Conservation (phyloP, 768 basidiomycete genomes). For the Kwoniella dendrophila region DNA sequence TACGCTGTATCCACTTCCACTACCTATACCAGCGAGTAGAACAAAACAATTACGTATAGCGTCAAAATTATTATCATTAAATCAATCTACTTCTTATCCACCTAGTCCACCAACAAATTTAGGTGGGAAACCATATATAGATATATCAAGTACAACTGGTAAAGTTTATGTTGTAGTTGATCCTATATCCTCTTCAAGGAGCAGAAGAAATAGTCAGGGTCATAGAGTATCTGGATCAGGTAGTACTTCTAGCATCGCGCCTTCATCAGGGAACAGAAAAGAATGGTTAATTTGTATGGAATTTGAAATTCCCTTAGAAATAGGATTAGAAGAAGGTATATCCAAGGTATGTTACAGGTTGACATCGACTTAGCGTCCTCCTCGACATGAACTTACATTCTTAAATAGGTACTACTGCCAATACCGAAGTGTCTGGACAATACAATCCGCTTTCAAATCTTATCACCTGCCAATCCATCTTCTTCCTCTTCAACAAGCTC, state of each 20-base stretch:
- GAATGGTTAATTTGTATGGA: constrained; percentile 42
- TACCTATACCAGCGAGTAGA: constrained; percentile 11
- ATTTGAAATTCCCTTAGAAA: constrained; percentile 25
- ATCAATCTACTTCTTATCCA: constrained; percentile 19
- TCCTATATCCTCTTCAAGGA: constrained; percentile 7
- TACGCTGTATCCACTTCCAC: constrained; percentile 28
- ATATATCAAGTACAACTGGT: constrained; percentile 34
- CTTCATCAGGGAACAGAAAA: no score
- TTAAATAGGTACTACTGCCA: constrained; percentile 26
- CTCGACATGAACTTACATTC: background rate
- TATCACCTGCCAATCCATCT: constrained; percentile 5
- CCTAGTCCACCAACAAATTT: constrained; percentile 7
- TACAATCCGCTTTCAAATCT: constrained; percentile 38
- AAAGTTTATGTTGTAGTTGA: constrained; percentile 37
- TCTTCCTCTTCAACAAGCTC: constrained; percentile 16
- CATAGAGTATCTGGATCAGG: background rate
- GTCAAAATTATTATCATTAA: constrained; percentile 24
- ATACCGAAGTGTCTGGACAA: constrained; percentile 46
- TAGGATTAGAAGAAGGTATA: constrained; percentile 13
- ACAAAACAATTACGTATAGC: constrained; percentile 19
- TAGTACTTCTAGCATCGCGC: no score
- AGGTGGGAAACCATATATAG: constrained; percentile 27
- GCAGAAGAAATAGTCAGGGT: constrained; percentile 4
- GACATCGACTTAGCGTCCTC: background rate
- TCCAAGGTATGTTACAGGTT: constrained; percentile 23